Base-by-base conservation (phyloP, 345 rosid genomes). In the Lepidium africanum region DNA sequence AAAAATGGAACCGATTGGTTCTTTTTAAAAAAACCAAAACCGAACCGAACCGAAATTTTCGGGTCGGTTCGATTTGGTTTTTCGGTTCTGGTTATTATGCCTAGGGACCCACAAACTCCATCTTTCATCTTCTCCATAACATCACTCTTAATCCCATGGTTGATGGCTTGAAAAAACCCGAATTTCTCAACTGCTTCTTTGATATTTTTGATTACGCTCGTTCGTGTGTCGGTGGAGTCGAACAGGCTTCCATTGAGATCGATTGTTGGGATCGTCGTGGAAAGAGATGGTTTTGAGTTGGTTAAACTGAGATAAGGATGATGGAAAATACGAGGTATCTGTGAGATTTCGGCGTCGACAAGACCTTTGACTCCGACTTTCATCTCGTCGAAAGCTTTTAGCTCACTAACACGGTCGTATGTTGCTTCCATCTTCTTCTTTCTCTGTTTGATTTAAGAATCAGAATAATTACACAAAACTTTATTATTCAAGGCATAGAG, bases 361-460 rank as follows among this genome's bases (percentile, higher is more conserved):
- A 79, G 64, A 53, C 80, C 82, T 7, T 72, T 76, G 1, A 79
- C 82, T 8, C 77, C 77, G 11, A 57, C 25, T 42, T 76, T 76
- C 19, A 13, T 7, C 5, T 76, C 75, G 54, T 79, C 78, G 50
- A 79, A 79, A 8, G 80, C 70, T 72, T 72, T 64, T 5, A 72
- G 3, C 11, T 72, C 76, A 32, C 38, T 39, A 5, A 37, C 17
- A 56, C 65, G 71, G 10, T 64, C 76, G 36, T 46, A 63, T 2
- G 15, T 72, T 0, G 70, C 37, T 39, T 63, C 63, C 69, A 71
- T 71, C 56, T 41, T 56, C 11, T 68, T 66, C 58, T 27, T 17
- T 15, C 6, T 8, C 32, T 10, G 1, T 35, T n/a, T 32, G 53
- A 33, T n/a, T 45, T 9, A 7, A 55, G 55, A 67, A 53, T 42